Conservation (phyloP, 768 basidiomycete species). For the Kwoniella sp. region DNA sequence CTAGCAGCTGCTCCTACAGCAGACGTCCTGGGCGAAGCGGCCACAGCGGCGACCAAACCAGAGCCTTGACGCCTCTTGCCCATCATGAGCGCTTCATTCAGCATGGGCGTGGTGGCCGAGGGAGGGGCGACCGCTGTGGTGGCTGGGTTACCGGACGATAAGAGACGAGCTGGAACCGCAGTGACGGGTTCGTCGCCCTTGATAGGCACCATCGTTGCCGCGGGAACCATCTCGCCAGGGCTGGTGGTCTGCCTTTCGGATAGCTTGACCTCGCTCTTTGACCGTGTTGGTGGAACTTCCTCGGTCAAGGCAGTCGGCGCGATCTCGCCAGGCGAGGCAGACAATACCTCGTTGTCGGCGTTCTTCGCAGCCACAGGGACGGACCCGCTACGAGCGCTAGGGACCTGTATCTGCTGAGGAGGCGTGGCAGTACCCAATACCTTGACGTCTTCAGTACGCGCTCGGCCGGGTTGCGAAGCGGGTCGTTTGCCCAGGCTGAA, state of each 20-base stretch:
- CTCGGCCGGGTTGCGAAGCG: conserved; percentile 18
- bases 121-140: conserved; percentile 9
- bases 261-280: conserved; percentile 8
- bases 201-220: neutral
- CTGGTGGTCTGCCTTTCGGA: neutral
- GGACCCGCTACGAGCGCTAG: neutral
- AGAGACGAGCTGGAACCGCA: conserved; percentile 15
- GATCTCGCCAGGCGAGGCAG: conserved; percentile 3
- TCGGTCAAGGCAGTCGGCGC: neutral
- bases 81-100: conserved; percentile 18
- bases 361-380: neutral
- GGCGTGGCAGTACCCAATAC: neutral
- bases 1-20: neutral
- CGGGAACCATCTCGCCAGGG: neutral
- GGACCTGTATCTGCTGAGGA: neutral
- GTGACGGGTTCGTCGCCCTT: conserved; percentile 13
- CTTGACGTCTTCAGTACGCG: conserved; percentile 7
- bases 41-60: neutral
- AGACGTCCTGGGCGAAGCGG: neutral
- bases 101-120: conserved; percentile 2
- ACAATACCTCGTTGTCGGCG: neutral
- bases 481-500: conserved; percentile 21
- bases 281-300: neutral
- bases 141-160: conserved; percentile 1
- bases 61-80: conserved; percentile 13